phyloP scores from a whole-genome alignment of 345 rosid genomes.

The Camelina hispida region DNA sequence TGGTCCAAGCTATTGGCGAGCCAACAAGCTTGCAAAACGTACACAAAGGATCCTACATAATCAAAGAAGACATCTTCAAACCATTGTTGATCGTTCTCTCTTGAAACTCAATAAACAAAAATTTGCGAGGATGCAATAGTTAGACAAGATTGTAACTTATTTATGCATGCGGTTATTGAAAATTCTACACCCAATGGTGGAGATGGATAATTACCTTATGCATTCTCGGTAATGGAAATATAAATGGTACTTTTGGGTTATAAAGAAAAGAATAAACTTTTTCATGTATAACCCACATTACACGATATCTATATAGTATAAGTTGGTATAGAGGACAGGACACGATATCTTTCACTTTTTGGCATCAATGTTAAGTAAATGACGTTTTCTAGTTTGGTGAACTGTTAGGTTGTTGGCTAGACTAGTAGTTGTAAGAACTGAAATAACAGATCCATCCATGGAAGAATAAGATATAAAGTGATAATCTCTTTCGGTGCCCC shows the following conservation, averaged over 20 bases:
- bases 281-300: too few relatives aligned
- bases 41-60: not conserved
- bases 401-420: not conserved
- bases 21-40: slow-evolving; percentile 6
- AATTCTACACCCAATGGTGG: not conserved
- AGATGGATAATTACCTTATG: too few relatives aligned
- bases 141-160: not conserved
- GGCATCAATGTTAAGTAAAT: too few relatives aligned
- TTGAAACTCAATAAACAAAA: not conserved
- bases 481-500: slow-evolving; percentile 21
- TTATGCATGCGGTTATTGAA: not conserved
- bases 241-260: too few relatives aligned
- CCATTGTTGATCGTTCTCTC: not conserved
- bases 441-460: slow-evolving; percentile 3
- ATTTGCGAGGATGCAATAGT: not conserved
- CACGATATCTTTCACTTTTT: too few relatives aligned
- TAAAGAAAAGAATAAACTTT: too few relatives aligned
- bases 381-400: not conserved
- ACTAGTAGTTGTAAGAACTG: slow-evolving; percentile 11
- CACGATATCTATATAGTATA: too few relatives aligned
- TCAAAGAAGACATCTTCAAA: not conserved
- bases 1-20: not conserved
- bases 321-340: too few relatives aligned
- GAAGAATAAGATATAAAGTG: slow-evolving; percentile 26
- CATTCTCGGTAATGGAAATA: too few relatives aligned